Conservation (phyloP, 108 stramenopile species). For the Asterionellopsis glacialis region DNA sequence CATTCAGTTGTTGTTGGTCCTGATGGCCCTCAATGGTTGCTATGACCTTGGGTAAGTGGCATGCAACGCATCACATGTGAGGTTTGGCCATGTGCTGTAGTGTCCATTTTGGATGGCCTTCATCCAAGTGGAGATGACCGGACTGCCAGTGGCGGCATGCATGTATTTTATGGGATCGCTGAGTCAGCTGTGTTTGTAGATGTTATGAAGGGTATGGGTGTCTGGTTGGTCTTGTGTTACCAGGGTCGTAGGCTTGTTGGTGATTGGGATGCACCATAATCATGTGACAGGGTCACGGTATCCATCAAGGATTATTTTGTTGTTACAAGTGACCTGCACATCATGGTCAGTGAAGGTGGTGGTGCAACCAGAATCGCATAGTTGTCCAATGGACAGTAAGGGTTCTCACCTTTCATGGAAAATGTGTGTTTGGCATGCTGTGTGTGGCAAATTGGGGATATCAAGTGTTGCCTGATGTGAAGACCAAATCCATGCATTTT, state of each 20-base stretch:
- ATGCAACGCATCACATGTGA: constrained; percentile 1
- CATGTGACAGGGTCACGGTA: not conserved
- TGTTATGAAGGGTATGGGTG: constrained; percentile 15
- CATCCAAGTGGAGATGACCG: not conserved
- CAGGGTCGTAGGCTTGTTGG: too few relatives aligned
- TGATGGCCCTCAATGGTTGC: constrained; percentile 11
- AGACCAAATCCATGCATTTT: constrained; percentile 6
- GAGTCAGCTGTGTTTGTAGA: constrained; percentile 7
- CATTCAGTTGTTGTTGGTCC: not conserved
- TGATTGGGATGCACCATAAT: constrained; percentile 5
- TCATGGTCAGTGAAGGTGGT: not conserved
- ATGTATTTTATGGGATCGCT: not conserved
- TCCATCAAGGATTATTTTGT: not conserved
- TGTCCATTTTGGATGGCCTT: constrained; percentile 6
- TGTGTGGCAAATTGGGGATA: constrained; percentile 4
- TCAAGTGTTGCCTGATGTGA: constrained; percentile 3
- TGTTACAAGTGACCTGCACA: constrained; percentile 6
- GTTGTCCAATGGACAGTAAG: constrained; percentile 17
- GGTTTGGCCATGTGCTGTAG: constrained; percentile 5
- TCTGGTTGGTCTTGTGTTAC: too few relatives aligned
- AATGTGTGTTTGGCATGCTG: constrained; percentile 12
- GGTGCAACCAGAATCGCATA: constrained; percentile 20
- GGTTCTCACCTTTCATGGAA: constrained; percentile 1
- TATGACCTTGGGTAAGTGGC: constrained; percentile 2
- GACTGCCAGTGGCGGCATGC: too few relatives aligned